Conservation (phyloP, 352 stramenopile species). For the Globisporangium cederbergense region DNA sequence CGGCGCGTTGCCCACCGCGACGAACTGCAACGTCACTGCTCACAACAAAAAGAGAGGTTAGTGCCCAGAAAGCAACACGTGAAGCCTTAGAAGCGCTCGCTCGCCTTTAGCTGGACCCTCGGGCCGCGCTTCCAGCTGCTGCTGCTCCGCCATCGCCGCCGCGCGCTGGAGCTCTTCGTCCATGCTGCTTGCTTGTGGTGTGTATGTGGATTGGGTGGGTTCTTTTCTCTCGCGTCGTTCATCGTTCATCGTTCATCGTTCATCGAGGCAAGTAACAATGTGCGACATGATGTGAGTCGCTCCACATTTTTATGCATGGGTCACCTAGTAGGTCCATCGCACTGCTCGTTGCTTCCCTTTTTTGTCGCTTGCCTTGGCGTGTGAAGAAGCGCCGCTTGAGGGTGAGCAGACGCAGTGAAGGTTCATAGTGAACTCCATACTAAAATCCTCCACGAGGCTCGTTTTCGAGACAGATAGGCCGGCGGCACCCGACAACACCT, state of each 20-base stretch:
- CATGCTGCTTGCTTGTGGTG: not conserved
- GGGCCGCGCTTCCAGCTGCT: not conserved
- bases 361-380: slow-evolving; percentile 1
- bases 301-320: not conserved
- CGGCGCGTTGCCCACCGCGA: slow-evolving; percentile 71
- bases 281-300: not conserved
- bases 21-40: slow-evolving; percentile 83
- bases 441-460: slow-evolving; percentile 5
- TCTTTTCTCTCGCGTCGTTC: slow-evolving; percentile 1
- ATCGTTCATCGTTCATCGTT: not conserved
- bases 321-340: not conserved
- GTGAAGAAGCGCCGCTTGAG: slow-evolving; percentile 16
- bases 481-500: not conserved
- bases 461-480: not conserved
- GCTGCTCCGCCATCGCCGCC: not conserved
- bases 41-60: not conserved
- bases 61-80: not conserved
- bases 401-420: slow-evolving; percentile 12
- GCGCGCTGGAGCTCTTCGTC: slow-evolving; percentile 5
- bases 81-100: not conserved
- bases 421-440: slow-evolving; percentile 3
- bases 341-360: slow-evolving; percentile 5
- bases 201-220: not conserved
- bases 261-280: not conserved
- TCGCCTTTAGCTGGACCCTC: slow-evolving; percentile 21